Evolutionary conservation across 2,329 filamentous ascomycete species (phyloP), one percentile per base, ranked within the genome.

Genomic region (Aquanectria penicillioides): DNA sequence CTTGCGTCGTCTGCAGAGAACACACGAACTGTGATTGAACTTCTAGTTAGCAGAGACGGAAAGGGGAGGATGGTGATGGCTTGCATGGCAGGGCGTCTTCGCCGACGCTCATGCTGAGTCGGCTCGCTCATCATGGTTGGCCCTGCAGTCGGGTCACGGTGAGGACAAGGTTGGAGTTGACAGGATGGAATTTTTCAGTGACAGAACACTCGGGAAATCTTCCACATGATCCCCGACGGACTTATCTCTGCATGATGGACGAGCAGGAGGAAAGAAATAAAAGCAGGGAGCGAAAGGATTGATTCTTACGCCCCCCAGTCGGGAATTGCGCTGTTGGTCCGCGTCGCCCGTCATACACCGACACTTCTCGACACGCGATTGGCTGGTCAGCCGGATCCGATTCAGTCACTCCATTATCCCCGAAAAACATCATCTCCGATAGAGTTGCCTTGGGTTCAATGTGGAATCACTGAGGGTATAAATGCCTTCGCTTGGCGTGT

Each of bases 1-100:
- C 59, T 81, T 81, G 46, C 79, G 77, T n/a, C 70, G 72, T 9
- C 79, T 70, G 55, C 79, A 81, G 6, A 77, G 70, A 8, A 73
- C 69, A 55, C 79, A 81, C 1, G 78, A 76, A 6, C 78, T 78
- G 29, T 6, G n/a, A 15, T 5, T 17, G 6, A 4, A 10, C 4
- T 3, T 31, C 4, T 4, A 9, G 37, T 59, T 29, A 60, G 44
- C 23, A 18, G 17, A 31, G 13, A 25, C 13, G 1, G 13, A 8
- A 6, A 15, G 10, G 5, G 15, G 7, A 17, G 7, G 20, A 3
- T 2, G 3, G 1, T n/a, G 5, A 2, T 5, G 2, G 20, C 50
- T 8, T 63, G 72, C 72, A 74, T 61, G 6, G 71, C 71, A 20
- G 71, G 72, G 40, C 72, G 63, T 52, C 70, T 52, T 34, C 71